phyloP scores from a whole-genome alignment of 2,329 filamentous ascomycete species.

The Phialophora verrucosa region DNA sequence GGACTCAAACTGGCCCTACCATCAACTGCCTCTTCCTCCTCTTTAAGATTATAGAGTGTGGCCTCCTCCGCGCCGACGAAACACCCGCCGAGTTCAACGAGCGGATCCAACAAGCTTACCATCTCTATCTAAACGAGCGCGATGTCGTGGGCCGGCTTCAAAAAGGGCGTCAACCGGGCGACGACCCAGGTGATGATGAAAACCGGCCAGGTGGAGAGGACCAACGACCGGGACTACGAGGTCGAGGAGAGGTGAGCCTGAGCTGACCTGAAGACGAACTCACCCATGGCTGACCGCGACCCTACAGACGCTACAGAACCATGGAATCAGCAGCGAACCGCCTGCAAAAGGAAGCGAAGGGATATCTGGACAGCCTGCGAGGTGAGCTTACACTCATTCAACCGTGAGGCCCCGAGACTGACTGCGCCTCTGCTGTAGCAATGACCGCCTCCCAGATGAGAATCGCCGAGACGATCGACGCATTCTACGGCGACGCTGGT shows the following conservation, averaged over 20 bases:
- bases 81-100: conserved; percentile 18
- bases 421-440: conserved; percentile 58
- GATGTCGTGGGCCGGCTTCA: conserved; percentile 67
- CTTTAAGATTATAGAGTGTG: conserved; percentile 14
- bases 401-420: background rate
- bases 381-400: conserved; percentile 57
- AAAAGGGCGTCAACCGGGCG: conserved; percentile 97
- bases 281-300: conserved; percentile 7
- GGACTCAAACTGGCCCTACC: background rate
- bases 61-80: conserved; percentile 15
- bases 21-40: conserved; percentile 15
- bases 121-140: conserved; percentile 20
- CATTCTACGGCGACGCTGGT: conserved; percentile 96
- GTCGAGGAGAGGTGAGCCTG: conserved; percentile 80
- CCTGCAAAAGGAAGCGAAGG: conserved; percentile 96
- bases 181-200: conserved; percentile 99
- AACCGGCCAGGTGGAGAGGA: conserved; percentile 96
- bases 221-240: conserved; percentile 97
- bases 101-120: conserved; percentile 4
- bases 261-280: conserved; percentile 2
- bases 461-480: conserved; percentile 98
- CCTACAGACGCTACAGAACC: conserved; percentile 82
- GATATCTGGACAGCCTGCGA: conserved; percentile 93
- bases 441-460: conserved; percentile 99
- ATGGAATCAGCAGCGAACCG: conserved; percentile 94